Conservation (phyloP, 768 basidiomycete genomes). For the Pisolithus marmoratus region DNA sequence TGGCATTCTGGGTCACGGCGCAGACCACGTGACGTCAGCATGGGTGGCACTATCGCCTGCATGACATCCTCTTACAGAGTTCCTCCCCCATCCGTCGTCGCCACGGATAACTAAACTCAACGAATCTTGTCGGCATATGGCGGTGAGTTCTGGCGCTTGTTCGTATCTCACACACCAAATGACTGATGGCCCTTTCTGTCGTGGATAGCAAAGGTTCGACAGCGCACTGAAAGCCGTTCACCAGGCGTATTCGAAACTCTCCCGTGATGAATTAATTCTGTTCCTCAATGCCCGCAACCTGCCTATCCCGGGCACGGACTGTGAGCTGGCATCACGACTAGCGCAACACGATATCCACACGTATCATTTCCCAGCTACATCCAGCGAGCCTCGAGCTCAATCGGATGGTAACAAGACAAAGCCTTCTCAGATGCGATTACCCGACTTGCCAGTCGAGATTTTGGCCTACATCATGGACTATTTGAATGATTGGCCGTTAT, state of each 20-base stretch:
- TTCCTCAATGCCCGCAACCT: slow-evolving; percentile 71
- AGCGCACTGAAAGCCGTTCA: slow-evolving; percentile 41
- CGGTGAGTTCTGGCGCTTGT: slow-evolving; percentile 29
- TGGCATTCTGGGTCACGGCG: background rate
- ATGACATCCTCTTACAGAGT: background rate
- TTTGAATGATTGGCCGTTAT: slow-evolving; percentile 80
- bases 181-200: slow-evolving; percentile 14
- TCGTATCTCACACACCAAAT: slow-evolving; percentile 20
- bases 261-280: slow-evolving; percentile 61
- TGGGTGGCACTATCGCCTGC: background rate
- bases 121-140: slow-evolving; percentile 24
- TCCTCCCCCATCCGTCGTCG: slow-evolving; percentile 7
- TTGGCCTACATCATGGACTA: slow-evolving; percentile 73
- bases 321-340: slow-evolving; percentile 64
- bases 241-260: slow-evolving; percentile 64
- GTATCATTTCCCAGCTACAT: slow-evolving; percentile 48
- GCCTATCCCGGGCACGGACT: slow-evolving; percentile 55
- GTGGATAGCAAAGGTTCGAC: slow-evolving; percentile 18
- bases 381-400: slow-evolving; percentile 25
- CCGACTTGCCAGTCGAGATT: slow-evolving; percentile 72
- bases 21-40: background rate
- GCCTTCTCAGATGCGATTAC: slow-evolving; percentile 32
- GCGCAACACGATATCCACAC: slow-evolving; percentile 71
- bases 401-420: slow-evolving; percentile 16
- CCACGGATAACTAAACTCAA: background rate